A percentile compares a stretch with the other conserved stretches of the same genome.
Conservation (phyloP, 75 land plant species). For the Cunninghamia lanceolata region DNA sequence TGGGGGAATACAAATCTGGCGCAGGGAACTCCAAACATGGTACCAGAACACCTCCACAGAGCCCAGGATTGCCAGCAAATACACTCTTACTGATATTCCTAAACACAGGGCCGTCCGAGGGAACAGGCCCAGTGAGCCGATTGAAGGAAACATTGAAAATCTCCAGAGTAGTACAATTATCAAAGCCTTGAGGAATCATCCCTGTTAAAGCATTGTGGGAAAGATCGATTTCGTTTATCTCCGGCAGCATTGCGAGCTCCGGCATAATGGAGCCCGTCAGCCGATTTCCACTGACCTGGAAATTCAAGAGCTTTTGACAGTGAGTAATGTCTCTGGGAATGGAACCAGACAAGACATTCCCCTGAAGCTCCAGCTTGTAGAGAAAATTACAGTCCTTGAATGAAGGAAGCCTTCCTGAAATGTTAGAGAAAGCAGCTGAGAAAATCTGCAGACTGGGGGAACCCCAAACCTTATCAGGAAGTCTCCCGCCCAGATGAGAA, state of each 20-base stretch:
- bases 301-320: constrained; percentile 49
- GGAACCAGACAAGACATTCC: constrained; percentile 50
- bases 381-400: constrained; percentile 36
- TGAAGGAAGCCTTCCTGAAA: constrained; percentile 49
- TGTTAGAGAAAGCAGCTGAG: constrained; percentile 30
- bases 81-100: constrained; percentile 24
- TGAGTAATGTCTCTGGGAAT: constrained; percentile 52
- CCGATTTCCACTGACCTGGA: constrained; percentile 45
- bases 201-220: constrained; percentile 61
- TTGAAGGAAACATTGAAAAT: constrained; percentile 74
- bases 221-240: constrained; percentile 62
- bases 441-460: constrained; percentile 56
- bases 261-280: constrained; percentile 69
- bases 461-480: constrained; percentile 48
- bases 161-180: constrained; percentile 62
- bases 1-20: neutral
- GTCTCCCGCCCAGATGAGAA: constrained; percentile 15
- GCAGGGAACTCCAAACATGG: constrained; percentile 23
- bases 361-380: constrained; percentile 60
- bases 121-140: constrained; percentile 57
- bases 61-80: constrained; percentile 70
- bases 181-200: constrained; percentile 50
- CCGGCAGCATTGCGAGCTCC: constrained; percentile 64
- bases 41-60: constrained; percentile 66
- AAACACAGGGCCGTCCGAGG: constrained; percentile 38